Conservation (phyloP, 768 basidiomycete species). For the Rhizopogon sp. region DNA sequence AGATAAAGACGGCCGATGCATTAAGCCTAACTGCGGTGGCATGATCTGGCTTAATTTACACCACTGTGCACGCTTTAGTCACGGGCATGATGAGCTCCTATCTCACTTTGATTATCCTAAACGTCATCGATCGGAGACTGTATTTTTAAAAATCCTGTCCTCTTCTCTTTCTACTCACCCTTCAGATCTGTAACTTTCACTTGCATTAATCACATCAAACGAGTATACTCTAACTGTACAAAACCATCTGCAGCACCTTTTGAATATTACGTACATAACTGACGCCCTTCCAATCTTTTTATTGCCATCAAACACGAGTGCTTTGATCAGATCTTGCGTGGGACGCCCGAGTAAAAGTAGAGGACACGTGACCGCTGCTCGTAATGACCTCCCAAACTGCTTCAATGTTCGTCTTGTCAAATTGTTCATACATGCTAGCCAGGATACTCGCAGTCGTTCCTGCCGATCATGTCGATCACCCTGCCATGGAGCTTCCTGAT, state of each 20-base stretch:
- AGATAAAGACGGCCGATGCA: conserved; percentile 23
- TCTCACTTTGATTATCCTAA: not conserved
- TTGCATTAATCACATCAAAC: not conserved
- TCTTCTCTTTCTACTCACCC: not conserved
- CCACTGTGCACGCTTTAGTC: not conserved
- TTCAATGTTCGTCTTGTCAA: not conserved
- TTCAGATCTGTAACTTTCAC: not conserved
- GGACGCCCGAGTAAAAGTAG: not conserved
- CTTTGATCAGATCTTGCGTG: too few species aligned
- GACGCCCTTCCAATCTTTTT: not conserved
- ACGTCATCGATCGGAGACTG: not conserved
- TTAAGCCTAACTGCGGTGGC: conserved; percentile 4
- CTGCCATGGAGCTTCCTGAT: not conserved
- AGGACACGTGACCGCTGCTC: too few species aligned
- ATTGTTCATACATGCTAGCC: too few species aligned
- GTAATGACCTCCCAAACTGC: not conserved
- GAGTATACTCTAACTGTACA: not conserved
- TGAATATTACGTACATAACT: not conserved
- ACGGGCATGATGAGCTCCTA: not conserved
- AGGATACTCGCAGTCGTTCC: not conserved
- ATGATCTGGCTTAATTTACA: not conserved
- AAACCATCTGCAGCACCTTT: not conserved
- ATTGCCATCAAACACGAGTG: not conserved
- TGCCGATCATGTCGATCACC: not conserved
- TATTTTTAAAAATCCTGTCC: not conserved